Percentiles rank a stretch among this genome's conserved stretches.
phyloP scores from a whole-genome alignment of 805 yeast species.

The Myxozyma melibiosi region DNA sequence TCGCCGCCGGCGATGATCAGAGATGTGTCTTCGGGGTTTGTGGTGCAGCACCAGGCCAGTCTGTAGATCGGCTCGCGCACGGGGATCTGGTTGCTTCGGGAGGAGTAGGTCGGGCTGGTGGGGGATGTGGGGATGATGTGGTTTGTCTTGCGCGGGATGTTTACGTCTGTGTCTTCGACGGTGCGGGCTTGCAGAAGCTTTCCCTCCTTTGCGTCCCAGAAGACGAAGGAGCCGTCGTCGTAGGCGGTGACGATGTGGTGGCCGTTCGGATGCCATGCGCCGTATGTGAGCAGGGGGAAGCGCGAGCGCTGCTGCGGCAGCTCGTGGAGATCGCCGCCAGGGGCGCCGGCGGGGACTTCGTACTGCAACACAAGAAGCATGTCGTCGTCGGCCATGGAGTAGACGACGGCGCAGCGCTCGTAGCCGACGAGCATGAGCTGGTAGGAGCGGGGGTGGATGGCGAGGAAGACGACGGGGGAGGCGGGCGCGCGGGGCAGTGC shows the following conservation, averaged over 20 bases:
- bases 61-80: constrained; percentile 47
- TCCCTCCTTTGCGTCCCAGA: constrained; percentile 90
- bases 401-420: constrained; percentile 65
- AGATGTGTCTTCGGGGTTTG: constrained; percentile 79
- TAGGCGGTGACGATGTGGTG: constrained; percentile 78
- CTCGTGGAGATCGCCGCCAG: constrained; percentile 61
- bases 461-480: constrained; percentile 67
- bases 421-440: constrained; percentile 78
- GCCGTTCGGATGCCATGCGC: constrained; percentile 92
- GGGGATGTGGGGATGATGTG: not conserved
- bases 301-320: constrained; percentile 37
- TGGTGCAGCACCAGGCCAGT: constrained; percentile 76
- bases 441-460: constrained; percentile 87
- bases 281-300: constrained; percentile 50
- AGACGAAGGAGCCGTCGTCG: constrained; percentile 79
- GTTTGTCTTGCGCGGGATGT: constrained; percentile 49
- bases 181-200: constrained; percentile 73
- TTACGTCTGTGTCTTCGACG: constrained; percentile 63
- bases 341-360: constrained; percentile 65
- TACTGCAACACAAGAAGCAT: constrained; percentile 62
- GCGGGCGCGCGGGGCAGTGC: constrained; percentile 40
- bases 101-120: not conserved
- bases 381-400: constrained; percentile 62
- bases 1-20: constrained; percentile 72
- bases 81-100: not conserved